Conservation (phyloP, 2,329 filamentous ascomycete species). For the Eurotiales sp. region DNA sequence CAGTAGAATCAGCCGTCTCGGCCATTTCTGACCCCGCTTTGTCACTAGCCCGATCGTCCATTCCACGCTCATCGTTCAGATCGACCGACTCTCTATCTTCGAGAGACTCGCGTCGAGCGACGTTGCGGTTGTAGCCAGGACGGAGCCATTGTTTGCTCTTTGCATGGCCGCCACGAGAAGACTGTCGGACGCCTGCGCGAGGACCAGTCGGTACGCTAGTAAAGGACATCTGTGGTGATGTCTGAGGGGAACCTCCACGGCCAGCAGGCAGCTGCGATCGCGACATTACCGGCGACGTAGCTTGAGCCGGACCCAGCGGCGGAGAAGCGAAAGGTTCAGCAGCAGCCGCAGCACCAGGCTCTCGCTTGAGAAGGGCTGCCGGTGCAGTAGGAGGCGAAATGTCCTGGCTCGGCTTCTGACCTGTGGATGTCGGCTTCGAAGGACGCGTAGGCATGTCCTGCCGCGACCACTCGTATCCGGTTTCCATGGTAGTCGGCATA, state of each 20-base stretch:
- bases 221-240: conserved; percentile 34
- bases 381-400: conserved; percentile 35
- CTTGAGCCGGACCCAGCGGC: conserved; percentile 18
- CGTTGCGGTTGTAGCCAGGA: conserved; percentile 29
- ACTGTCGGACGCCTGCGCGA: conserved; percentile 35
- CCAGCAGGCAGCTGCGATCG: conserved; percentile 22
- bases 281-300: conserved; percentile 25
- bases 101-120: conserved; percentile 29
- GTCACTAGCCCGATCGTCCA: not conserved
- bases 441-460: conserved; percentile 25
- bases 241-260: conserved; percentile 29
- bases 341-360: conserved; percentile 18
- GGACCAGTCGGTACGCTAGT: conserved; percentile 40
- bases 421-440: conserved; percentile 19
- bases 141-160: conserved; percentile 41
- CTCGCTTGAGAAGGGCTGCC: conserved; percentile 30
- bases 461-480: conserved; percentile 22
- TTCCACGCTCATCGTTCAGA: not conserved
- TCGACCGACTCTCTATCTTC: conserved; percentile 25
- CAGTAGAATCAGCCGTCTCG: too few relatives aligned
- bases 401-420: conserved; percentile 24
- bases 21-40: not conserved
- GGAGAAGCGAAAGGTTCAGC: conserved; percentile 9
- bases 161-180: conserved; percentile 27
- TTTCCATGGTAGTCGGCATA: conserved; percentile 25